These are phyloP conservation scores for Gnaphalium uliginosum DNA, from an alignment of 129 eudicot genomes.

Conservation along the genomic window DNA sequence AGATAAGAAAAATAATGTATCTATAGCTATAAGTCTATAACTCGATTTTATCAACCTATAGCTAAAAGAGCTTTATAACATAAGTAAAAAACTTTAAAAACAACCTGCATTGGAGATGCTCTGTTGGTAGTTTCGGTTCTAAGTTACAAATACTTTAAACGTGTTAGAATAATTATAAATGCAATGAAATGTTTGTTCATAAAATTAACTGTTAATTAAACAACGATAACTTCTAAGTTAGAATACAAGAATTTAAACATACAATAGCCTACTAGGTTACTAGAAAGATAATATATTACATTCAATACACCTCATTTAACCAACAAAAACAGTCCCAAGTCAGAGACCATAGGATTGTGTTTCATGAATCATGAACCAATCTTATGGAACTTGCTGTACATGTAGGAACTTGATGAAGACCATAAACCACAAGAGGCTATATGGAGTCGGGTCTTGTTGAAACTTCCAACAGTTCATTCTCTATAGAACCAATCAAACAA, in stretches of 20 bases:
- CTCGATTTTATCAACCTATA: too few species aligned
- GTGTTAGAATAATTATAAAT: not conserved
- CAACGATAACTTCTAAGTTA: not conserved
- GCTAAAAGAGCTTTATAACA: too few species aligned
- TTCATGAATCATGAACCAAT: constrained; percentile 17
- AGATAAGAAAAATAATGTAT: too few species aligned
- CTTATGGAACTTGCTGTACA: constrained; percentile 26
- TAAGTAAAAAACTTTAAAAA: too few species aligned
- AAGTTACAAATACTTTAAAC: not conserved
- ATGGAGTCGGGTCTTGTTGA: not conserved
- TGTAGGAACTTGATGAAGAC: constrained; percentile 8
- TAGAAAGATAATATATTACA: not conserved
- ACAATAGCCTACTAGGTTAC: not conserved
- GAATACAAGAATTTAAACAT: not conserved
- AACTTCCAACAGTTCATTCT: constrained; percentile 2
- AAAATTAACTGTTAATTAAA: too few species aligned
- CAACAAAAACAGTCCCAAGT: constrained; percentile 12
- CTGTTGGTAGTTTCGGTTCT: too few species aligned
- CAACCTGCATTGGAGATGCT: too few species aligned
- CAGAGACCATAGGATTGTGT: constrained; percentile 10
- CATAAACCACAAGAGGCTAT: not conserved
- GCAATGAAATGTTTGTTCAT: not conserved
- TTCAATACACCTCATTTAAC: constrained; percentile 6
- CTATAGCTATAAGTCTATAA: too few species aligned
- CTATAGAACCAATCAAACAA: constrained; percentile 37